These are phyloP conservation scores for Phaffomyces thermotolerans DNA, from an alignment of 805 yeast species.

Conservation along the genomic window DNA sequence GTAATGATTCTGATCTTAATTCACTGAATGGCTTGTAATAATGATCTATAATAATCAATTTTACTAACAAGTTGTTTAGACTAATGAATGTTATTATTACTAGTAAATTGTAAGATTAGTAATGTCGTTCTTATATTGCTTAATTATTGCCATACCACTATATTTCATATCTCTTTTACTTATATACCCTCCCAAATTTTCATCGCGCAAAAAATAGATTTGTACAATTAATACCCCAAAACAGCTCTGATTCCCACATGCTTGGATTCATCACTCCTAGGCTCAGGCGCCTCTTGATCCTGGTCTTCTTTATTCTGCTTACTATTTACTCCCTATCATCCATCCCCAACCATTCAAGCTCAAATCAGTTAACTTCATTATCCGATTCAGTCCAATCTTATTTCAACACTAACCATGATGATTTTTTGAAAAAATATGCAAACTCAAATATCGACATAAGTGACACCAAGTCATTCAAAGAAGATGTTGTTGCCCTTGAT, in stretches of 20 bases:
- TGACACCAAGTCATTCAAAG: slow-evolving; percentile 1
- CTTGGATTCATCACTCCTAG: too few species aligned
- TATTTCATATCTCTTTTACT: too few species aligned
- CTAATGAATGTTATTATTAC: background rate
- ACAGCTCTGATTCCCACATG: too few species aligned
- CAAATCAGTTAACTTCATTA: background rate
- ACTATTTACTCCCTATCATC: background rate
- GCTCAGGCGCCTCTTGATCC: too few species aligned
- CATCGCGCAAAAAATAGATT: too few species aligned
- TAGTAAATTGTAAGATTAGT: too few species aligned
- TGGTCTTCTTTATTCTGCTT: too few species aligned
- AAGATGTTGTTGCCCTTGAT: slow-evolving; percentile 3
- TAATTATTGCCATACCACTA: too few species aligned
- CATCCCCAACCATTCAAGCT: background rate
- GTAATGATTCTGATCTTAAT: slow-evolving; percentile 41
- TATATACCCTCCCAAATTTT: too few species aligned
- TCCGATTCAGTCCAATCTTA: slow-evolving; percentile 1
- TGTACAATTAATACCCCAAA: too few species aligned
- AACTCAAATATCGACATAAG: slow-evolving; percentile 7
- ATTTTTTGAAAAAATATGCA: slow-evolving; percentile 2
- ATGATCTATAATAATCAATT: background rate
- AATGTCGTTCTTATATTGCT: too few species aligned
- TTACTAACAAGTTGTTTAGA: background rate
- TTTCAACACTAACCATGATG: slow-evolving; percentile 1
- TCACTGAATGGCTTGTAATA: background rate